Evolutionary conservation across 805 yeast genomes (phyloP).

Genomic region (Yamadazyma endophytica): DNA sequence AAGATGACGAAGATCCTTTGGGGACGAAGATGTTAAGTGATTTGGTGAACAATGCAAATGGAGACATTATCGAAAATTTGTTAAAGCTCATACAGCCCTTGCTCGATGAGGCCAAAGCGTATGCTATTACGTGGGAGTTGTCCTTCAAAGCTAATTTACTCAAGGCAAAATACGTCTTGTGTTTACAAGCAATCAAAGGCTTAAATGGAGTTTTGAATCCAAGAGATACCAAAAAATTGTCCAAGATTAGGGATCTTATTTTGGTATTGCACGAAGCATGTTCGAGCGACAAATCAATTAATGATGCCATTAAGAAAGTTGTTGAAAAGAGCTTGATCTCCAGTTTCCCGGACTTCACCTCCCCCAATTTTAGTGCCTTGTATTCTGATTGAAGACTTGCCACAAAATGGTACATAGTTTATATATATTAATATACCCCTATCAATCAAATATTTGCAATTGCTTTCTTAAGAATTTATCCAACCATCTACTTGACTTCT

Average conservation of each 20-base stretch:
- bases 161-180: constrained; percentile 44
- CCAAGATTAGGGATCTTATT: constrained; percentile 26
- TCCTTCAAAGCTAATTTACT: constrained; percentile 35
- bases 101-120: constrained; percentile 37
- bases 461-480: constrained; percentile 26
- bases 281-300: constrained; percentile 32
- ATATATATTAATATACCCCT: neutral
- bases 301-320: constrained; percentile 43
- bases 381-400: neutral
- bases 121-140: constrained; percentile 38
- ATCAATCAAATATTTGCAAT: neutral
- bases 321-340: constrained; percentile 31
- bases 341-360: constrained; percentile 27
- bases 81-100: constrained; percentile 37
- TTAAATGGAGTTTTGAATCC: constrained; percentile 35
- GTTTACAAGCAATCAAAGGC: constrained; percentile 41
- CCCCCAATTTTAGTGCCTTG: neutral
- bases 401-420: too few relatives aligned
- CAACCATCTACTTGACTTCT: constrained; percentile 41
- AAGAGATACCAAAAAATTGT: constrained; percentile 11
- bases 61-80: constrained; percentile 44
- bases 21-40: constrained; percentile 43
- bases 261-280: constrained; percentile 26
- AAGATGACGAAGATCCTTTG: constrained; percentile 55
- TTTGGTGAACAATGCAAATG: constrained; percentile 18